These are phyloP conservation scores for Termitomyces sp. DNA, from an alignment of 768 basidiomycete genomes.

Conservation along the genomic window DNA sequence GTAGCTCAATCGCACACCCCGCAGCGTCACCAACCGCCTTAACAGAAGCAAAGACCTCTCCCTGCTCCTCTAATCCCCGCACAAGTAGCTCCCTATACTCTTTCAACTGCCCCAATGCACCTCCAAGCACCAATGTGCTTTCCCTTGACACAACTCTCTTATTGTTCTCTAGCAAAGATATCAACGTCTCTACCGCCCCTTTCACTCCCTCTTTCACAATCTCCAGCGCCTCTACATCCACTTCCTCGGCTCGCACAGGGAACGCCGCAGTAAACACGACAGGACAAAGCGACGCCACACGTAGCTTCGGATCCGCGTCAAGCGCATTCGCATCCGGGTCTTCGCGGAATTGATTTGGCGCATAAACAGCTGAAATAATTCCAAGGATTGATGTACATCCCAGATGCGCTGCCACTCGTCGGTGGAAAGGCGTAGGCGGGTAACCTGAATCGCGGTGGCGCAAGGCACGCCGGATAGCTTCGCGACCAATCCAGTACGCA, in stretches of 20 bases:
- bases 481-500: conserved; percentile 19
- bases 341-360: no score
- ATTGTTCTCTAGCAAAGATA: conserved; percentile 7
- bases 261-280: no score
- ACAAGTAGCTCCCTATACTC: conserved; percentile 12
- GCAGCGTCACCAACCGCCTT: conserved; percentile 16
- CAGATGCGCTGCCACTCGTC: conserved; percentile 13
- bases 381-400: conserved; percentile 14
- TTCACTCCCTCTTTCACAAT: conserved; percentile 15
- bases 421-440: conserved; percentile 16
- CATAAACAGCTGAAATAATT: no score
- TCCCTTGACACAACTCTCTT: background rate
- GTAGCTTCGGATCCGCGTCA: no score
- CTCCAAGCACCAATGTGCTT: conserved; percentile 19
- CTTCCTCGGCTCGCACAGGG: no score
- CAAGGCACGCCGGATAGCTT: conserved; percentile 17
- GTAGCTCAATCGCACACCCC: conserved; percentile 10
- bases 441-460: conserved; percentile 13
- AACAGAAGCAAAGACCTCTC: conserved; percentile 10
- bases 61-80: conserved; percentile 6
- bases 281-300: no score
- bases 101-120: conserved; percentile 17
- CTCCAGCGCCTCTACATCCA: conserved; percentile 15
- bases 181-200: conserved; percentile 11
- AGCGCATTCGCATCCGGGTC: no score